Evolutionary conservation across 768 basidiomycete genomes (phyloP).

Genomic region (Chalciporus piperatus): DNA sequence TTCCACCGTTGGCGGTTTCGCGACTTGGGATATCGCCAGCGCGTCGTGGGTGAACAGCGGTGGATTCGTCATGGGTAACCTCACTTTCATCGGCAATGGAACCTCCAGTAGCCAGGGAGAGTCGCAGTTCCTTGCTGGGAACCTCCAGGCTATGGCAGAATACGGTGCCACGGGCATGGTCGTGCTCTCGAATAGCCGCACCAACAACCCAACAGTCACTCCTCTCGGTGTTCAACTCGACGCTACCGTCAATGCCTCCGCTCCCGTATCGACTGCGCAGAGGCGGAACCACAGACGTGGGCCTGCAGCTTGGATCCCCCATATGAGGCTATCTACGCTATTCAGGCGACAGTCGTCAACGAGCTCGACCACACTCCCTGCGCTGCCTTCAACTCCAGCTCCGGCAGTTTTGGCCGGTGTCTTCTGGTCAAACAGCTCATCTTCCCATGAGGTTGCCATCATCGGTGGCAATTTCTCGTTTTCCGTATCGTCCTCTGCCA

Average conservation of each 20-base stretch:
- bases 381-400: constrained; percentile 53
- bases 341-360: constrained; percentile 51
- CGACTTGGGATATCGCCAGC: constrained; percentile 63
- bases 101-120: constrained; percentile 42
- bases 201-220: constrained; percentile 50
- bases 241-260: constrained; percentile 31
- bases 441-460: constrained; percentile 63
- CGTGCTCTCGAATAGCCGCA: constrained; percentile 67
- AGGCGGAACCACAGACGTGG: constrained; percentile 39
- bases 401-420: constrained; percentile 83
- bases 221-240: constrained; percentile 62
- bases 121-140: constrained; percentile 69
- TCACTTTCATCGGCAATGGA: constrained; percentile 68
- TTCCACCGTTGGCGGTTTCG: constrained; percentile 58
- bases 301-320: constrained; percentile 48
- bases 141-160: constrained; percentile 48
- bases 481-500: constrained; percentile 35
- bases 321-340: constrained; percentile 41
- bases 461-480: constrained; percentile 91
- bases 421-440: constrained; percentile 85
- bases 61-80: constrained; percentile 68
- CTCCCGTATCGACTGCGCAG: constrained; percentile 30
- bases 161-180: constrained; percentile 82
- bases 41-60: constrained; percentile 70
- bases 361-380: constrained; percentile 51